Conservation (phyloP, 1,139 yeast genomes). For the Geotrichum citri-aurantii region DNA sequence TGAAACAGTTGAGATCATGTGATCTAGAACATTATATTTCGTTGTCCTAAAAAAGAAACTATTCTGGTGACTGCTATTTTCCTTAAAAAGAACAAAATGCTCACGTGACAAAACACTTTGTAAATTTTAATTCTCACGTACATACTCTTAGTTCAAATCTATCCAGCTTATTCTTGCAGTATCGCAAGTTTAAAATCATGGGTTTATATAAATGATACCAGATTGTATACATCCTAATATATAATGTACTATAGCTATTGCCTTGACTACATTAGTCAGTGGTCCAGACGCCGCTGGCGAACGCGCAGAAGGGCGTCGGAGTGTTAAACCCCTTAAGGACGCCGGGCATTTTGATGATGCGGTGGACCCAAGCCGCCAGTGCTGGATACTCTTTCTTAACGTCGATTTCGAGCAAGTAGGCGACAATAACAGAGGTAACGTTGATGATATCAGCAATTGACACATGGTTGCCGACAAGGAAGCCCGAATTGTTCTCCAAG, state of each 20-base stretch:
- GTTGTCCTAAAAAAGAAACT: background rate
- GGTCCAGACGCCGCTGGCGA: constrained; percentile 12
- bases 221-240: too few relatives aligned
- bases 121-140: too few relatives aligned
- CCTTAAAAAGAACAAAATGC: background rate
- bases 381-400: constrained; percentile 1
- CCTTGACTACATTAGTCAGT: background rate
- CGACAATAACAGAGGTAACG: background rate
- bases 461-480: background rate
- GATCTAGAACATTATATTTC: background rate
- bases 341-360: constrained; percentile 38
- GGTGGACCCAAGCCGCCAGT: background rate
- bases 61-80: background rate
- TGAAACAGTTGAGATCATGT: background rate
- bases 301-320: constrained; percentile 12
- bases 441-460: background rate
- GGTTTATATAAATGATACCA: too few relatives aligned
- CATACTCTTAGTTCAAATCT: too few relatives aligned
- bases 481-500: background rate
- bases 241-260: too few relatives aligned
- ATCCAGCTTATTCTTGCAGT: too few relatives aligned
- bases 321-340: constrained; percentile 35
- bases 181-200: too few relatives aligned
- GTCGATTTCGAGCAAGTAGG: background rate
- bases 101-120: too few relatives aligned